phyloP scores from a whole-genome alignment of 2,329 filamentous ascomycete genomes.

The Botrytis fabae region DNA sequence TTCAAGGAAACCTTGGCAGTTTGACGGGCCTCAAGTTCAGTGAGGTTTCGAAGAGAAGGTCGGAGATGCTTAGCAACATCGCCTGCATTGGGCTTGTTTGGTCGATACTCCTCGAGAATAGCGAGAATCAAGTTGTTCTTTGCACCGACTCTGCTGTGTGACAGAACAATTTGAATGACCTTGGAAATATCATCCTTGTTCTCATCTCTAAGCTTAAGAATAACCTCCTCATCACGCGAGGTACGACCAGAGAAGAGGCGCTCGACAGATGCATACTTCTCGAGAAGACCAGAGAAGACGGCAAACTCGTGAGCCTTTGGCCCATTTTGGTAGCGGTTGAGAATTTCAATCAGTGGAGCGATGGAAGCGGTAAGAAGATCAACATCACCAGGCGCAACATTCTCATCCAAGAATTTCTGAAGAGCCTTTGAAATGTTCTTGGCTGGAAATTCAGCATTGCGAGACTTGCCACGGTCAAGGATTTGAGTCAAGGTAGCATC shows the following conservation, averaged over 20 bases:
- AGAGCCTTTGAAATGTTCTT: conserved; percentile 84
- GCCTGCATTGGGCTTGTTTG: conserved; percentile 87
- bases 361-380: conserved; percentile 72
- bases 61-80: conserved; percentile 89
- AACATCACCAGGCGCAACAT: conserved; percentile 70
- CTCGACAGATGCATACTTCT: conserved; percentile 82
- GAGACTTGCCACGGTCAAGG: conserved; percentile 76
- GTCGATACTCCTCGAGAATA: conserved; percentile 89
- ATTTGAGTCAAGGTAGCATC: conserved; percentile 80
- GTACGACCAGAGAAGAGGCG: conserved; percentile 82
- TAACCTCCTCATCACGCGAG: conserved; percentile 87
- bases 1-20: conserved; percentile 95
- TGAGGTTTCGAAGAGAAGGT: conserved; percentile 76
- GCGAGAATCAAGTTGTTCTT: conserved; percentile 94
- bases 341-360: conserved; percentile 72
- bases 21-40: conserved; percentile 81
- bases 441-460: conserved; percentile 86
- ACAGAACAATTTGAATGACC: conserved; percentile 86
- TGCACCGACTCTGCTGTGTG: conserved; percentile 85
- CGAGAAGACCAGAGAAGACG: conserved; percentile 76
- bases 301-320: conserved; percentile 87
- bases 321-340: conserved; percentile 80
- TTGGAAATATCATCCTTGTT: conserved; percentile 88
- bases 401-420: conserved; percentile 85
- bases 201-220: conserved; percentile 90